Percentiles rank a stretch among this genome's conserved stretches.
Evolutionary conservation across 192 early-diverging fungal species (phyloP).

Genomic region (Geranomyces variabilis): DNA sequence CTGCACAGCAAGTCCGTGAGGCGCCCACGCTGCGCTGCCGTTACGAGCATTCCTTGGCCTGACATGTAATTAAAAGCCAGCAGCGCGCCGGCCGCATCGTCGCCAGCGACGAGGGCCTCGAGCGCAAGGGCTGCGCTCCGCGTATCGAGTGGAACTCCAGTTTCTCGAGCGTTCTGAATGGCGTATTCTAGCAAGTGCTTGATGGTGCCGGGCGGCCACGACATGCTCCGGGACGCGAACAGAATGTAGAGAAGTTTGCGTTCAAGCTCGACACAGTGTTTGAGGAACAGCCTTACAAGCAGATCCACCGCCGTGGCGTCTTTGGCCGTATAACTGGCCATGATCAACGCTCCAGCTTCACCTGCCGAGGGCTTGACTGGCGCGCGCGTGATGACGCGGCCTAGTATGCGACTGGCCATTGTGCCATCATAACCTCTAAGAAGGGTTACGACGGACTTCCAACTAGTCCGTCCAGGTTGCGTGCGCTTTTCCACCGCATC

Average conservation of each 20-base stretch:
- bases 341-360: neutral
- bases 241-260: neutral
- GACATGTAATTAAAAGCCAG: slow-evolving; percentile 8
- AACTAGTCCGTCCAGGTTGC: neutral
- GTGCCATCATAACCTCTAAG: slow-evolving; percentile 2
- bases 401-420: neutral
- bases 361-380: neutral
- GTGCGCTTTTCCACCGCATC: neutral
- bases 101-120: neutral
- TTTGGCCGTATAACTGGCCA: neutral
- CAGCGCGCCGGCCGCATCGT: neutral
- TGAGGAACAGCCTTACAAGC: neutral
- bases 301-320: neutral
- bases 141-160: neutral
- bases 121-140: slow-evolving; percentile 9
- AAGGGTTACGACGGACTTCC: slow-evolving; percentile 1
- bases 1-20: slow-evolving; percentile 4
- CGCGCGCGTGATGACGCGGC: neutral
- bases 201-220: slow-evolving; percentile 7
- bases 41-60: neutral
- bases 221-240: slow-evolving; percentile 17
- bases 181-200: slow-evolving; percentile 1
- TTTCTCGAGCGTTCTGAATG: neutral
- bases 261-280: neutral
- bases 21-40: slow-evolving; percentile 8